Base-by-base conservation (phyloP, 1,139 yeast species). In the Sugiyamaella sp. region DNA sequence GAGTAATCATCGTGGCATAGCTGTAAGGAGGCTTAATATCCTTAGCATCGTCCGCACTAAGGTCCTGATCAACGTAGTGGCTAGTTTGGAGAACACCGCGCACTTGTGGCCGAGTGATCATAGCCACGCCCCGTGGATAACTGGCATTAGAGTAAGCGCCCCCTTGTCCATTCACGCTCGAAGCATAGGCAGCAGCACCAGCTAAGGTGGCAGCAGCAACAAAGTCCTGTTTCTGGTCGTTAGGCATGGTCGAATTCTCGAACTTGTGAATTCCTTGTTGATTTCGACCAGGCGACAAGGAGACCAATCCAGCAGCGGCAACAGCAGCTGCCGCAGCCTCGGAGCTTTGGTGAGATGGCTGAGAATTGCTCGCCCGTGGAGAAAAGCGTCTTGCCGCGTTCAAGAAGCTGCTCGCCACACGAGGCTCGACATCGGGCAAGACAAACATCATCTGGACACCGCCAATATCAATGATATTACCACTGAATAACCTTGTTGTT, bases 401-500 rank as follows among this genome's bases (percentile, higher is more conserved):
- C 17, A 33, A 38, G 27, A 63, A 58, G n/a, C 57, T 52, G 1
- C 60, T 55, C 2, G 70, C 61, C 2, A 71, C 60, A 32, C 53
- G 57, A 1, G 97, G 97, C n/a, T 84, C 82, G 4, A 89, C 84
- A 67, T 91, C 98, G 0, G 99, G 99, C 60, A 93, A 75, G 35
- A 93, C 93, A 69, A 93, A 93, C 96, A 93, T 93, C 99, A 93
- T 93, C 72, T 93, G 99, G 12, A 96, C 91, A 2, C 97, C 98
- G 8, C 98, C 98, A 48, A 93, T 84, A 67, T 93, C 99, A 57
- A 93, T 74, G 17, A 93, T 83, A 47, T 95, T 89, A 9, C 98
- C 99, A 1, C 95, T 86, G 52, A 81, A 80, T 57, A 93, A 77
- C 66, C 57, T 72, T 68, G 53, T 82, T 59, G 57, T 74, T 16